Conservation (phyloP, 2,329 filamentous ascomycete species). For the Lachnellula suecica region DNA sequence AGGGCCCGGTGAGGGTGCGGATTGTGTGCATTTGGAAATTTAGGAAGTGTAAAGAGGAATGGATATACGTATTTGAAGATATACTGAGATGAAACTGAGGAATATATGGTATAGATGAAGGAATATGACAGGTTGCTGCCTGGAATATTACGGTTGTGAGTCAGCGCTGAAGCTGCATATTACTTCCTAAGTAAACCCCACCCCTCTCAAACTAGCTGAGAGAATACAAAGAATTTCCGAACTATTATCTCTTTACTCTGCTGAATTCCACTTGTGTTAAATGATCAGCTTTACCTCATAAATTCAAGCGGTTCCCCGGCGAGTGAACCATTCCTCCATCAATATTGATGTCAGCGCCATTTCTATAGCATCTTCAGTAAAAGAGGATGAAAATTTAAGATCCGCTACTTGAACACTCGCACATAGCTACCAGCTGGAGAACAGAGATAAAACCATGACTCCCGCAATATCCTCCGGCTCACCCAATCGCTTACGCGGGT, state of each 20-base stretch:
- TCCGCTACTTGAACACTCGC: slow-evolving; percentile 22
- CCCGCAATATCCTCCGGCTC: slow-evolving; percentile 60
- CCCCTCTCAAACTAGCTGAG: too few species aligned
- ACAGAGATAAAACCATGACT: slow-evolving; percentile 56
- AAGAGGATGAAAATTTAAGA: neutral
- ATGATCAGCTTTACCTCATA: slow-evolving; percentile 6
- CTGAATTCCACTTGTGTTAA: neutral
- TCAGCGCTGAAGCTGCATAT: too few species aligned
- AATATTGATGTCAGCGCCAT: slow-evolving; percentile 37
- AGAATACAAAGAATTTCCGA: too few species aligned
- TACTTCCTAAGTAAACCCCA: too few species aligned
- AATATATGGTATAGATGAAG: too few species aligned
- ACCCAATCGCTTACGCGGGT: slow-evolving; percentile 54
- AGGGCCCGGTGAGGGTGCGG: neutral
- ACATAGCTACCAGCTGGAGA: slow-evolving; percentile 53
- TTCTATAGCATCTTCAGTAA: slow-evolving; percentile 25
- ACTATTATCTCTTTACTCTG: too few species aligned
- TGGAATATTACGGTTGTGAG: too few species aligned
- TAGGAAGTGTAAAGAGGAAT: neutral
- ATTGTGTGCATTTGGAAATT: neutral
- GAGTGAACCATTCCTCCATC: slow-evolving; percentile 29
- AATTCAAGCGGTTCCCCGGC: slow-evolving; percentile 13
- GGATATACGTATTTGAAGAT: too few species aligned
- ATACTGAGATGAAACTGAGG: too few species aligned
- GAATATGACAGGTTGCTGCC: too few species aligned